Conservation (phyloP, 495 filamentous ascomycete genomes). For the Penicillium cataractarum region DNA sequence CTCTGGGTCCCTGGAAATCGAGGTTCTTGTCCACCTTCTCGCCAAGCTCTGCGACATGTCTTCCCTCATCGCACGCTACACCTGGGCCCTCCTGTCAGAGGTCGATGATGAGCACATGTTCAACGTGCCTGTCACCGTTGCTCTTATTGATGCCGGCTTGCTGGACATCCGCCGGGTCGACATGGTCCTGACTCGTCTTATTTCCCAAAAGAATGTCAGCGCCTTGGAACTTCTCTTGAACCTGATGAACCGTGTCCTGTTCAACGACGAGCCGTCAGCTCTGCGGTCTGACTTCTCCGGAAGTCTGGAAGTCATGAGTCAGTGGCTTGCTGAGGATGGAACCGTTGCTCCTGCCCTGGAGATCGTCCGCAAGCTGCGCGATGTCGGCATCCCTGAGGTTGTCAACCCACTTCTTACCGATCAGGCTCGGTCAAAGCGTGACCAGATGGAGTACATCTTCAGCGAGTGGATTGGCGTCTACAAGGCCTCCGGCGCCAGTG, state of each 20-base stretch:
- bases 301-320: conserved; percentile 77
- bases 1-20: conserved; percentile 68
- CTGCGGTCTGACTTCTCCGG: conserved; percentile 85
- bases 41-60: conserved; percentile 80
- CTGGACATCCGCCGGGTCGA: conserved; percentile 84
- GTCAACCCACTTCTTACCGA: conserved; percentile 52
- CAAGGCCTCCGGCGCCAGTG: conserved; percentile 69
- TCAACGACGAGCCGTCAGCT: conserved; percentile 73
- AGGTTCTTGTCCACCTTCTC: conserved; percentile 81
- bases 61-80: conserved; percentile 71
- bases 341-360: conserved; percentile 63
- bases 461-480: conserved; percentile 89
- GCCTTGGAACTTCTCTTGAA: conserved; percentile 76
- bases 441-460: conserved; percentile 93
- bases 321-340: conserved; percentile 79
- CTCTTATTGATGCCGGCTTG: conserved; percentile 72
- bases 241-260: conserved; percentile 74
- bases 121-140: conserved; percentile 73
- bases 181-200: conserved; percentile 68
- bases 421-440: conserved; percentile 58
- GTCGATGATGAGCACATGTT: conserved; percentile 77
- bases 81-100: conserved; percentile 63
- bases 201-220: conserved; percentile 65
- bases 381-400: conserved; percentile 59
- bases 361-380: conserved; percentile 72